These are phyloP conservation scores for Pachysolen tannophilus DNA, from an alignment of 805 yeast species.

Conservation along the genomic window DNA sequence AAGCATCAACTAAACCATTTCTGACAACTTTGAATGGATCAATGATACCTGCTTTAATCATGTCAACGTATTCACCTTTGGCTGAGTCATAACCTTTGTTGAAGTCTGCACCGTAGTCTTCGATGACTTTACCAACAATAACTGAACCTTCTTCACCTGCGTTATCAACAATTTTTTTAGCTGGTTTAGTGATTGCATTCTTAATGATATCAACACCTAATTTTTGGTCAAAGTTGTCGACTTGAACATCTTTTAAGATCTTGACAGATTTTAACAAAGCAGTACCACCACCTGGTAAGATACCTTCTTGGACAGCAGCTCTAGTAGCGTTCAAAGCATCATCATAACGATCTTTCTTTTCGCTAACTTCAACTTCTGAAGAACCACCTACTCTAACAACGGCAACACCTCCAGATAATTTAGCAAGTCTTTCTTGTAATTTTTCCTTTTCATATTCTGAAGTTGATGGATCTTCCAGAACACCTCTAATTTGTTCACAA, in stretches of 20 bases:
- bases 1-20: conserved; percentile 91
- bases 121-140: conserved; percentile 80
- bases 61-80: conserved; percentile 88
- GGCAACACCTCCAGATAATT: conserved; percentile 97
- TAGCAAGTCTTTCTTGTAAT: conserved; percentile 94
- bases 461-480: conserved; percentile 66
- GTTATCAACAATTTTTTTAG: conserved; percentile 89
- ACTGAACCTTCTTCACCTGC: conserved; percentile 98
- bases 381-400: conserved; percentile 96
- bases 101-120: conserved; percentile 59
- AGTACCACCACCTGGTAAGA: conserved; percentile 99
- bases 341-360: conserved; percentile 98
- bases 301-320: conserved; percentile 98
- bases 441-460: conserved; percentile 94
- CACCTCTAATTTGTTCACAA: conserved; percentile 87
- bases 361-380: conserved; percentile 96
- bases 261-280: conserved; percentile 90
- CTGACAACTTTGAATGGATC: conserved; percentile 98
- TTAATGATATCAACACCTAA: conserved; percentile 91
- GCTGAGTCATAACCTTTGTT: conserved; percentile 88
- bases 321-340: conserved; percentile 98
- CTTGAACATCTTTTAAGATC: conserved; percentile 59
- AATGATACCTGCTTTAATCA: conserved; percentile 94
- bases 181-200: conserved; percentile 91
- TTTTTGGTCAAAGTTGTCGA: conserved; percentile 91